Conservation (phyloP, 805 yeast genomes). For the Candida nitratophila region DNA sequence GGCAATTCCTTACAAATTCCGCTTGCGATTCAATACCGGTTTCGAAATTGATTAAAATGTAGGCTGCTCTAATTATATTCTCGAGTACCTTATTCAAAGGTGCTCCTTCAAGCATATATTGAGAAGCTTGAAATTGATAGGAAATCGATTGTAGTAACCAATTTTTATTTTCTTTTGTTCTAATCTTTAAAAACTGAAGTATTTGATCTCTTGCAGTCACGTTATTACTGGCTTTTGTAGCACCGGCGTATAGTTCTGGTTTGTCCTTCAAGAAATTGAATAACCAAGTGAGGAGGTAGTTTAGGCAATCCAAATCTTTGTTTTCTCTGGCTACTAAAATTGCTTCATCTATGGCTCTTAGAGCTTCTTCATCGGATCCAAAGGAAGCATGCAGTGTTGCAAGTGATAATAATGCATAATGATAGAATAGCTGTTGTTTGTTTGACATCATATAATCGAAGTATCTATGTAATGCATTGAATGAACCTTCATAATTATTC, state of each 20-base stretch:
- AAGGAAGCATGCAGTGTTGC: conserved; percentile 69
- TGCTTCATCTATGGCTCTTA: conserved; percentile 80
- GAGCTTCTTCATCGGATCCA: conserved; percentile 59
- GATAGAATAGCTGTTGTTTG: conserved; percentile 58
- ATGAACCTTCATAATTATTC: conserved; percentile 56
- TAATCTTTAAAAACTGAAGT: conserved; percentile 50
- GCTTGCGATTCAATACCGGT: conserved; percentile 23
- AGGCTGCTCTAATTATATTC: conserved; percentile 49
- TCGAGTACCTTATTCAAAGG: conserved; percentile 40
- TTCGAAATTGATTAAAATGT: conserved; percentile 44
- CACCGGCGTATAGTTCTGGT: conserved; percentile 44
- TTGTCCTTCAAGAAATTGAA: conserved; percentile 60
- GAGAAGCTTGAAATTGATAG: conserved; percentile 57
- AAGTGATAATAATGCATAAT: conserved; percentile 65
- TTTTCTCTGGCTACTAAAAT: conserved; percentile 82
- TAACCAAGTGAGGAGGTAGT: conserved; percentile 68
- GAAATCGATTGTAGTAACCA: conserved; percentile 50
- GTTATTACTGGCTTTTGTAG: conserved; percentile 16
- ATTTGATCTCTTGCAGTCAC: conserved; percentile 54
- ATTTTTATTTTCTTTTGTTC: conserved; percentile 42
- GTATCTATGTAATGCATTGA: conserved; percentile 49
- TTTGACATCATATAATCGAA: conserved; percentile 74
- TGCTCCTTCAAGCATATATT: conserved; percentile 45
- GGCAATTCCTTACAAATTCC: conserved; percentile 40
- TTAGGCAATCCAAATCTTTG: conserved; percentile 65